Base-by-base conservation (phyloP, 306 rosid genomes). In the Cucurbita ficifolia region DNA sequence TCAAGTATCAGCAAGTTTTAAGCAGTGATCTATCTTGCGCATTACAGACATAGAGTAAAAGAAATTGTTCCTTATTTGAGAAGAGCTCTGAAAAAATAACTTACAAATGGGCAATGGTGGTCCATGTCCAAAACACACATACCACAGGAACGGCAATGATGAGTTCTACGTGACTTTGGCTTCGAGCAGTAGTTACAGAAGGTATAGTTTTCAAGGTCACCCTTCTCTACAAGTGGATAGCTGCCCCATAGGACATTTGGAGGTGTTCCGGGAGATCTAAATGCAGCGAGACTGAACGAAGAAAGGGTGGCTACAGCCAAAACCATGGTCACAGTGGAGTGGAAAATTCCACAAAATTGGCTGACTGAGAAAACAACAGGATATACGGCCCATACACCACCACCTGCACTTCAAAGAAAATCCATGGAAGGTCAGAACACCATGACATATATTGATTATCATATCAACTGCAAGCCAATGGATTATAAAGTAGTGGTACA, bases 51-150 rank as follows among this genome's bases (percentile, higher is more conserved):
- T 21, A 46, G 35, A 19, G 54, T 42, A 45, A 45, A 45, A 12
- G 36, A 67, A 42, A 11, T 67, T 45, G 72, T 67, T 67, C 72
- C 72, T 45, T 21, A 45, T 43, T 45, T 50, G 29, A 70, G 75
- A 50, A 70, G 46, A 45, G 12, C 46, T 16, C 43, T 24, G 18
- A 10, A 43, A 61, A 48, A 35, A 75, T 73, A 59, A 87, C 97
- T 89, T 84, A 94, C 98, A 85, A 94, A 94, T 71, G 98, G 98
- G 80, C 98, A 94, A 77, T 94, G 97, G 82, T 94, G 98, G 89
- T 94, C 98, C 98, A 91, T 94, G 85, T 94, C 98, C 81, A 86
- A 70, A 55, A 91, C 79, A 70, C 98, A 94, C 82, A 78, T 85
- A 79, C 86, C 82, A 65, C 98, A 94, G 19, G 98, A 83, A 60